Evolutionary conservation across 208 protist genomes (phyloP).

Genomic region (Blastocrithidia nonstop): DNA sequence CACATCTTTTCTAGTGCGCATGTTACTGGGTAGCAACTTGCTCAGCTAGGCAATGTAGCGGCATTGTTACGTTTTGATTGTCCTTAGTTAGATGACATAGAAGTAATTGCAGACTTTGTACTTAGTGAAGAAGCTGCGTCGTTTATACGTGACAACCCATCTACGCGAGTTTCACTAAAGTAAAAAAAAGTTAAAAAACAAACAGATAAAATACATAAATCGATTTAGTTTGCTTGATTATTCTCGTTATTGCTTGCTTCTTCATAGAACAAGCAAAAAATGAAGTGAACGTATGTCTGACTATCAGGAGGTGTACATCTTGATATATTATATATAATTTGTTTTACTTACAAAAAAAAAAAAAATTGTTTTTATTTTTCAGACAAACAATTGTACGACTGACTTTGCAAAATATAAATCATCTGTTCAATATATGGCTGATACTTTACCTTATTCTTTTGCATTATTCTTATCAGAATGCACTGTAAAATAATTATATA

Average conservation of each 20-base stretch:
- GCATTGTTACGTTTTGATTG: slow-evolving; percentile 88
- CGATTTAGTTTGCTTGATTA: background rate
- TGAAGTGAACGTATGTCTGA: too few relatives aligned
- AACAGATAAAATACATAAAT: background rate
- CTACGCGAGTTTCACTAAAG: slow-evolving; percentile 14
- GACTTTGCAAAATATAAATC: too few relatives aligned
- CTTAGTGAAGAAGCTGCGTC: slow-evolving; percentile 26
- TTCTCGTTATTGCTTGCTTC: background rate
- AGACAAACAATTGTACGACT: too few relatives aligned
- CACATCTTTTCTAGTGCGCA: slow-evolving; percentile 91
- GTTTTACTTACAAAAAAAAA: too few relatives aligned
- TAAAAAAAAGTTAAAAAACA: background rate
- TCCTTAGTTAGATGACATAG: slow-evolving; percentile 82
- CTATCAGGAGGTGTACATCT: too few relatives aligned
- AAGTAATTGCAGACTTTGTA: slow-evolving; percentile 44
- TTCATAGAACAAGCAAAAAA: too few relatives aligned
- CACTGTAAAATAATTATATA: too few relatives aligned
- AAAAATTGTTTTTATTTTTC: too few relatives aligned
- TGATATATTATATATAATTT: too few relatives aligned
- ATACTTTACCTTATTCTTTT: too few relatives aligned
- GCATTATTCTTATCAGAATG: too few relatives aligned
- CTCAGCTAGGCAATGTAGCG: slow-evolving; percentile 84
- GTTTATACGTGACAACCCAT: slow-evolving; percentile 52
- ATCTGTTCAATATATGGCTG: too few relatives aligned
- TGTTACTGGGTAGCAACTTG: slow-evolving; percentile 90